Conservation (phyloP, 441 rosid species). For the Erysimum cheiri region DNA sequence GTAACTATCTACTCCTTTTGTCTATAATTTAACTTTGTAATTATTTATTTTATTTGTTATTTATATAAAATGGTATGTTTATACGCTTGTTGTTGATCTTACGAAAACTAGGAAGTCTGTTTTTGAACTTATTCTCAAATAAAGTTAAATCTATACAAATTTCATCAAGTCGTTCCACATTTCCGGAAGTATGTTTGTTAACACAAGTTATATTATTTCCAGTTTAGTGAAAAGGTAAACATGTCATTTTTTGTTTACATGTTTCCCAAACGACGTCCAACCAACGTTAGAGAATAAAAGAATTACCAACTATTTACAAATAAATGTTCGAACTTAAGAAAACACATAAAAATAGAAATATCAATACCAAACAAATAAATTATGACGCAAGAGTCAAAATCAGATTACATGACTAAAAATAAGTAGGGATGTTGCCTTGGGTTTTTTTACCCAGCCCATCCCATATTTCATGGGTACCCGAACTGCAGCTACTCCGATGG, state of each 20-base stretch:
- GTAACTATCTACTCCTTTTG: slow-evolving; percentile 3
- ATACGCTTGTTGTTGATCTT: neutral
- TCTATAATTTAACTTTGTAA: neutral
- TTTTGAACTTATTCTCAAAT: slow-evolving; percentile 23
- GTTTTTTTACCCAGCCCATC: too few relatives aligned
- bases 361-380: neutral
- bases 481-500: too few relatives aligned
- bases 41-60: neutral
- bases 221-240: neutral
- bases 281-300: neutral
- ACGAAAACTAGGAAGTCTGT: slow-evolving; percentile 30
- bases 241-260: neutral
- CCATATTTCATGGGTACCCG: too few relatives aligned
- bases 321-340: neutral
- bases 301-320: neutral
- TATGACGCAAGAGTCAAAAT: neutral
- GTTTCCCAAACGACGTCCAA: neutral
- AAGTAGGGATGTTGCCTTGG: too few relatives aligned
- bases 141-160: slow-evolving; percentile 5
- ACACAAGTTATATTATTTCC: neutral
- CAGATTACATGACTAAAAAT: neutral
- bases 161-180: slow-evolving; percentile 31
- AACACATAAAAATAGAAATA: neutral
- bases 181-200: slow-evolving; percentile 34
- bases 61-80: neutral